Evolutionary conservation across 2,329 filamentous ascomycete genomes (phyloP), one percentile per base, ranked within the genome.

Genomic region (Plectosphaerella sp.): DNA sequence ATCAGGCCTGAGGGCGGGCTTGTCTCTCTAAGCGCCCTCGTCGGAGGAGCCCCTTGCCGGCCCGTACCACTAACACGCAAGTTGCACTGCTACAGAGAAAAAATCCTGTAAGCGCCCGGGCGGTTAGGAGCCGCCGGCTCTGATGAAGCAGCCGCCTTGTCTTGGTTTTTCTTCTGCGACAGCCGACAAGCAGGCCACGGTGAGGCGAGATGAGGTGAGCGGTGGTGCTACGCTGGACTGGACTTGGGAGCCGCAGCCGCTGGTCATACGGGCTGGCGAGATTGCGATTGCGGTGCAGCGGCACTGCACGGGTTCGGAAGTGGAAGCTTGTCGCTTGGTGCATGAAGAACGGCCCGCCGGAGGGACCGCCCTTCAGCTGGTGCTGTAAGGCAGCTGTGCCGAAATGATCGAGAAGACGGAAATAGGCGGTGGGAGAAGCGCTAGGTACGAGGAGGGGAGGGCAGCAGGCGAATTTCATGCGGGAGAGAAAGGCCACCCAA

Each of bases 11-110:
- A 20, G 20, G 20, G 11, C 7, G 37, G 36, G n/a, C n/a, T 24
- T 22, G 24, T 45, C 25, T 37, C 22, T 57, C 49, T 54, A 57
- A 54, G 55, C 55, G 55, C 55, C 52, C 48, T 52, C 45, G 33
- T 52, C 41, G 28, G 22, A 48, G 22, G 22, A 35, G 48, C 49
- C 52, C 48, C 48, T 46, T 35, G 45, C 22, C 25, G 7, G 6
- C 12, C 28, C 28, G 28, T 33, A 33, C 28, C 28, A 33, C 28
- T n/a, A n/a, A n/a, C n/a, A n/a, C n/a, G n/a, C n/a, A n/a, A n/a
- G n/a, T n/a, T 33, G 11, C 28, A 28, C 28, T 10, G 28, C 28
- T 10, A 12, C 28, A 10, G 28, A 12, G 28, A 4, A 16, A 11
- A 1, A 10, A 39, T 10, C 7, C 41, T 54, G 45, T 56, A 52